A percentile compares a stretch with the other conserved stretches of the same genome.
These are phyloP conservation scores for Nakazawaea siamensis DNA, from an alignment of 805 yeast genomes.

Conservation along the genomic window DNA sequence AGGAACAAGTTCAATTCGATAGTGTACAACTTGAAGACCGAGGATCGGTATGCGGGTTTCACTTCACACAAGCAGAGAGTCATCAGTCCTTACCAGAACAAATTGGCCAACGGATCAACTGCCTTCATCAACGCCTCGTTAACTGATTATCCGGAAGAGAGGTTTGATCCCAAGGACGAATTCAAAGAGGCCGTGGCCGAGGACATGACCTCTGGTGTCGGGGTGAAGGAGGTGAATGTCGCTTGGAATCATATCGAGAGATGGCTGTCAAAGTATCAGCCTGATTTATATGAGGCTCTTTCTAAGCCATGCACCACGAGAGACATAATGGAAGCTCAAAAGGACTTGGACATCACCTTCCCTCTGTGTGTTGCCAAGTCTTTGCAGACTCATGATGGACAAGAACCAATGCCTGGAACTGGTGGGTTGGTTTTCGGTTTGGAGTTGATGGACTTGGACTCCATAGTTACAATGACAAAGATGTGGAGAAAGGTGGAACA, in stretches of 20 bases:
- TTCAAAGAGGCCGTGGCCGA: slow-evolving; percentile 29
- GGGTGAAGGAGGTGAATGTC: slow-evolving; percentile 63
- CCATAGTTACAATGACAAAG: slow-evolving; percentile 67
- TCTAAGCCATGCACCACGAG: slow-evolving; percentile 64
- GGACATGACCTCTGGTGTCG: slow-evolving; percentile 19
- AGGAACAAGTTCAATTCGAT: slow-evolving; percentile 18
- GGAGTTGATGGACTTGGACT: slow-evolving; percentile 69
- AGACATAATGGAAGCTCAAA: slow-evolving; percentile 72
- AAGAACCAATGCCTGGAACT: slow-evolving; percentile 60
- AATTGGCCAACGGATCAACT: slow-evolving; percentile 25
- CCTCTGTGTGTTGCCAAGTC: slow-evolving; percentile 76
- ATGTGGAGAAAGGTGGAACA: slow-evolving; percentile 72
- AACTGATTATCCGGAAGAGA: slow-evolving; percentile 19
- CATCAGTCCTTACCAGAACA: slow-evolving; percentile 24
- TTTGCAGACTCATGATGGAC: slow-evolving; percentile 77
- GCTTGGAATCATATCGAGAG: slow-evolving; percentile 81
- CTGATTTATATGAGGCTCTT: slow-evolving; percentile 65
- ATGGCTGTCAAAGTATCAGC: slow-evolving; percentile 60
- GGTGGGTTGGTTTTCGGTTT: slow-evolving; percentile 73
- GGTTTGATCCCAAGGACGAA: slow-evolving; percentile 22
- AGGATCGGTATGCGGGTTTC: slow-evolving; percentile 58
- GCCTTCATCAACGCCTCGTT: slow-evolving; percentile 10
- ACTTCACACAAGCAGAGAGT: slow-evolving; percentile 7
- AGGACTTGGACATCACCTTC: slow-evolving; percentile 58
- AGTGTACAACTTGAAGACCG: slow-evolving; percentile 55